These are phyloP conservation scores for Radiomyces spectabilis DNA, from an alignment of 192 early-diverging fungal genomes.

Conservation along the genomic window DNA sequence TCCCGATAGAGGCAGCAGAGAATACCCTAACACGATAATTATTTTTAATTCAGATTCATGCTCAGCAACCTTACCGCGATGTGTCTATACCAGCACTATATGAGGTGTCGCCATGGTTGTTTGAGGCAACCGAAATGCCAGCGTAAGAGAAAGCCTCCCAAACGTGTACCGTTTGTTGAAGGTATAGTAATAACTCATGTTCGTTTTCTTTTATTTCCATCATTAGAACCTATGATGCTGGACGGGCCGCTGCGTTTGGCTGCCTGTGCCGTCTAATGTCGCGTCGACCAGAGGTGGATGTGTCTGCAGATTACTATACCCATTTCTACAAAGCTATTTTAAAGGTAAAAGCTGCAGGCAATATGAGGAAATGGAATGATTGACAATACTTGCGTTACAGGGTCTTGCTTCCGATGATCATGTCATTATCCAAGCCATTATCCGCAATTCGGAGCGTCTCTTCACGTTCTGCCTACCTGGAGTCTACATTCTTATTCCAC, in stretches of 20 bases:
- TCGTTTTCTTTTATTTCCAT: constrained; percentile 1
- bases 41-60: constrained; percentile 31
- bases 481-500: constrained; percentile 51
- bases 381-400: constrained; percentile 21
- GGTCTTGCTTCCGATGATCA: constrained; percentile 49
- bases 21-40: no score
- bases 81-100: constrained; percentile 59
- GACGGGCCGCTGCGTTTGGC: constrained; percentile 59
- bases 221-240: constrained; percentile 53
- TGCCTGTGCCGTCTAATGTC: constrained; percentile 73
- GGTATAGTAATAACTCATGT: not conserved
- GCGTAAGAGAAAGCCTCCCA: constrained; percentile 29
- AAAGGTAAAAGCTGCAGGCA: constrained; percentile 48
- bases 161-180: not conserved
- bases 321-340: constrained; percentile 67
- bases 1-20: no score
- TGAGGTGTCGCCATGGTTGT: constrained; percentile 72
- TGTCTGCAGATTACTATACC: constrained; percentile 46
- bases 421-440: constrained; percentile 54
- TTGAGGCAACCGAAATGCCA: constrained; percentile 59
- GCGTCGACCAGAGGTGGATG: constrained; percentile 58
- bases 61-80: constrained; percentile 47
- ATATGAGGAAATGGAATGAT: not conserved
- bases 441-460: constrained; percentile 57
- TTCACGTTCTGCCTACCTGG: constrained; percentile 67